A percentile compares a stretch with the other conserved stretches of the same genome.
These are phyloP conservation scores for Raphanus sativus DNA, from an alignment of 345 rosid species.

Conservation along the genomic window DNA sequence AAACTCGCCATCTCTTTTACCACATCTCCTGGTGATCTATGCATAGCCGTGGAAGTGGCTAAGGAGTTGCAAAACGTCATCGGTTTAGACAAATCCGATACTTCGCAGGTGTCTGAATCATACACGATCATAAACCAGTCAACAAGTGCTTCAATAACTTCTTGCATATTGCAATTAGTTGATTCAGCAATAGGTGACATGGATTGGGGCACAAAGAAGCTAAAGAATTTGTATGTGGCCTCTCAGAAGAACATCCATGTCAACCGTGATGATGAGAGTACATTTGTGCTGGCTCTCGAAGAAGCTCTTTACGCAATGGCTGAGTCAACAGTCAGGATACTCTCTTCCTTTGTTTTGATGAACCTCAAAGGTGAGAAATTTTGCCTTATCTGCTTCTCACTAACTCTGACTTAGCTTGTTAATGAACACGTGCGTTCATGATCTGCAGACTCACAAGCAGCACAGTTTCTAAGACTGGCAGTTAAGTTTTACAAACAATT, in stretches of 20 bases:
- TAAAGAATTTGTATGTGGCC: conserved; percentile 46
- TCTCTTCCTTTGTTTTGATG: conserved; percentile 72
- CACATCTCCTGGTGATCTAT: conserved; percentile 57
- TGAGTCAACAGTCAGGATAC: conserved; percentile 55
- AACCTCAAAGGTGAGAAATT: conserved; percentile 59
- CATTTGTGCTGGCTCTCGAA: conserved; percentile 46
- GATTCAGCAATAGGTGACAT: conserved; percentile 55
- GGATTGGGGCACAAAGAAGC: conserved; percentile 69
- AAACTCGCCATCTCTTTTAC: conserved; percentile 55
- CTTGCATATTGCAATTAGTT: conserved; percentile 54
- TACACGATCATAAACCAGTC: conserved; percentile 55
- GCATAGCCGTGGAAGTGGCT: conserved; percentile 50
- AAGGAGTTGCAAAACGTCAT: conserved; percentile 49
- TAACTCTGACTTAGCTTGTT: conserved; percentile 15
- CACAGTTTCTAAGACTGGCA: conserved; percentile 56
- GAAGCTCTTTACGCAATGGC: conserved; percentile 59
- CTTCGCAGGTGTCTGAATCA: conserved; percentile 43
- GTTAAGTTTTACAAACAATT: conserved; percentile 71
- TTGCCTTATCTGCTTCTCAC: conserved; percentile 11
- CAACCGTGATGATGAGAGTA: conserved; percentile 41
- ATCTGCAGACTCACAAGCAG: conserved; percentile 70
- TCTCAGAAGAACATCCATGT: conserved; percentile 41
- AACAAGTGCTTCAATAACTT: conserved; percentile 47
- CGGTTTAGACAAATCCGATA: conserved; percentile 38
- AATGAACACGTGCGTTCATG: conserved; percentile 12